Percentiles rank a stretch among this genome's conserved stretches.
Conservation (phyloP, 2,329 filamentous ascomycete genomes). For the Epichloe aotearoae region DNA sequence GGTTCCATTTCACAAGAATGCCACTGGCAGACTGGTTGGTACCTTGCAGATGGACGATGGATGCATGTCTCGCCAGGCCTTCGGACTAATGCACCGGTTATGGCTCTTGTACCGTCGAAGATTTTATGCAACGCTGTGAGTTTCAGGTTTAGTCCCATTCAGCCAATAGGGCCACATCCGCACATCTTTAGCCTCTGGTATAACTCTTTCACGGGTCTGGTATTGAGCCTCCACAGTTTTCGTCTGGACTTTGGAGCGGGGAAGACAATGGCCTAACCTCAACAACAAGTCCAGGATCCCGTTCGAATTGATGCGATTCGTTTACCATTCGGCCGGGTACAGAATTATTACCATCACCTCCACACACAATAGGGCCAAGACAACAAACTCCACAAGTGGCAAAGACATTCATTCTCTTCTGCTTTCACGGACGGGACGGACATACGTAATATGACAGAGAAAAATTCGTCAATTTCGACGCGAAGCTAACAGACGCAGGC, state of each 20-base stretch:
- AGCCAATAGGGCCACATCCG: constrained; percentile 18
- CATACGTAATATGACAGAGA: no score
- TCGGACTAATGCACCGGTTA: no score
- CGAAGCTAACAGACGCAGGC: background rate
- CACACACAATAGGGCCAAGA: background rate
- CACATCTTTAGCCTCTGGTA: constrained; percentile 1
- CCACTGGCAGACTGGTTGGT: no score
- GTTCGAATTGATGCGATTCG: background rate
- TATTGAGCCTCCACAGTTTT: background rate
- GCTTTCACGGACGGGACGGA: background rate
- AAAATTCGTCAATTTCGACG: background rate
- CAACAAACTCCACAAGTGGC: background rate
- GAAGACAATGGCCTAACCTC: background rate
- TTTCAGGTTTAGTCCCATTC: constrained; percentile 18
- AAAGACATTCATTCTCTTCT: background rate
- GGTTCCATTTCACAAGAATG: no score
- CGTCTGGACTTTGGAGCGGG: background rate
- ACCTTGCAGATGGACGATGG: no score
- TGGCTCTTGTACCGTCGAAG: background rate
- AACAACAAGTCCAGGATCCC: background rate
- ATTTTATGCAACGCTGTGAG: constrained; percentile 22
- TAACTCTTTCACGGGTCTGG: background rate
- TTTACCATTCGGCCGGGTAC: background rate
- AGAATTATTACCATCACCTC: background rate
- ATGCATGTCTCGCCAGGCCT: no score